phyloP scores from a whole-genome alignment of 805 yeast genomes.

The Candida anglica region DNA sequence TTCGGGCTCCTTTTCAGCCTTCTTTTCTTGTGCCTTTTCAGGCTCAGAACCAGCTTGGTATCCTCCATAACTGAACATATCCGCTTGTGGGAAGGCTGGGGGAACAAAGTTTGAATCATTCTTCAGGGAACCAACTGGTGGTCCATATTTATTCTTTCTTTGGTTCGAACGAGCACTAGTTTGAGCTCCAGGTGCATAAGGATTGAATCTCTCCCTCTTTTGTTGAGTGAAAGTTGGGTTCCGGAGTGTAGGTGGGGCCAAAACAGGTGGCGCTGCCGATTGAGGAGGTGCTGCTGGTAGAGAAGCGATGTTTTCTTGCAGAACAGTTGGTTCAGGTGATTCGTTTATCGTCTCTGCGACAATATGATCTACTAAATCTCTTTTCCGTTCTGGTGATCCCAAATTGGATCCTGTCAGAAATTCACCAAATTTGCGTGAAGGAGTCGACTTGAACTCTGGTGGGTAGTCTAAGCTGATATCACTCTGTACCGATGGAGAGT shows the following conservation, averaged over 20 bases:
- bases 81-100: conserved; percentile 1
- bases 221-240: too few species aligned
- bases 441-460: conserved; percentile 17
- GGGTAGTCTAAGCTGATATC: conserved; percentile 30
- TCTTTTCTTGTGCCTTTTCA: not conserved
- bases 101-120: conserved; percentile 2
- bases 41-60: conserved; percentile 1
- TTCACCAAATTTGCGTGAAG: conserved; percentile 4
- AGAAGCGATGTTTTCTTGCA: too few species aligned
- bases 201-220: conserved; percentile 16
- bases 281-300: too few species aligned
- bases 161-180: conserved; percentile 7
- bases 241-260: too few species aligned
- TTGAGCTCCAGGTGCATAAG: conserved; percentile 32
- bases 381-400: conserved; percentile 3
- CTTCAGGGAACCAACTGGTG: conserved; percentile 10
- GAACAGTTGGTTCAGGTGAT: too few species aligned
- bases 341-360: too few species aligned
- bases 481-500: conserved; percentile 28
- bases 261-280: conserved; percentile 12
- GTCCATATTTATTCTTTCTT: conserved; percentile 24
- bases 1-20: too few species aligned
- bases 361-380: too few species aligned
- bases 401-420: not conserved
- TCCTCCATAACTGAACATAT: conserved; percentile 12